A percentile compares a stretch with the other conserved stretches of the same genome.
Conservation (phyloP, 225 moss, liverwort and hornwort genomes). For the Pseudisothecium myosuroides region DNA sequence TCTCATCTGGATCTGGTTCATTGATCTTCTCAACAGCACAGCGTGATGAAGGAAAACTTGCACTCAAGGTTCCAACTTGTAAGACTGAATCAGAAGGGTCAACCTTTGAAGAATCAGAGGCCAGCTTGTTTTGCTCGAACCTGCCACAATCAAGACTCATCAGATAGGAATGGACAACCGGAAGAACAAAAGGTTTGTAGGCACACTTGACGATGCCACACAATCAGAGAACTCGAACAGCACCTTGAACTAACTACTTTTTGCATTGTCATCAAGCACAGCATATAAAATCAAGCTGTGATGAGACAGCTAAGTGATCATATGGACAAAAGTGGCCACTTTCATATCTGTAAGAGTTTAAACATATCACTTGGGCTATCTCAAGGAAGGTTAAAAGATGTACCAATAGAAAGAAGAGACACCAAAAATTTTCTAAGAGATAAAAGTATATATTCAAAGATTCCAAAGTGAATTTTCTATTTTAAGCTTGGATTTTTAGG, state of each 20-base stretch:
- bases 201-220: not conserved
- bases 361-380: not conserved
- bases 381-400: not conserved
- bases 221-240: not conserved
- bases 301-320: not conserved
- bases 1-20: conserved; percentile 29
- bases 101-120: not conserved
- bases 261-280: not conserved
- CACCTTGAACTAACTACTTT: not conserved
- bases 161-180: not conserved
- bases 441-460: not conserved
- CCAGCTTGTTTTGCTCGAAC: not conserved
- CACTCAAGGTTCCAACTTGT: not conserved
- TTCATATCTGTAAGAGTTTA: not conserved
- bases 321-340: not conserved
- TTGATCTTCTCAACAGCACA: not conserved
- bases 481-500: not conserved
- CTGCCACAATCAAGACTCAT: conserved; percentile 7
- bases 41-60: not conserved
- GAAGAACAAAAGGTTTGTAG: not conserved
- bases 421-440: not conserved
- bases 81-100: not conserved
- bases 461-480: not conserved
- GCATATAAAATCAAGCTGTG: not conserved
- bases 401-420: not conserved